Percentiles rank a stretch among this genome's conserved stretches.
phyloP scores from a whole-genome alignment of 371 early-diverging fungal species.

The Saksenaea vasiformis region DNA sequence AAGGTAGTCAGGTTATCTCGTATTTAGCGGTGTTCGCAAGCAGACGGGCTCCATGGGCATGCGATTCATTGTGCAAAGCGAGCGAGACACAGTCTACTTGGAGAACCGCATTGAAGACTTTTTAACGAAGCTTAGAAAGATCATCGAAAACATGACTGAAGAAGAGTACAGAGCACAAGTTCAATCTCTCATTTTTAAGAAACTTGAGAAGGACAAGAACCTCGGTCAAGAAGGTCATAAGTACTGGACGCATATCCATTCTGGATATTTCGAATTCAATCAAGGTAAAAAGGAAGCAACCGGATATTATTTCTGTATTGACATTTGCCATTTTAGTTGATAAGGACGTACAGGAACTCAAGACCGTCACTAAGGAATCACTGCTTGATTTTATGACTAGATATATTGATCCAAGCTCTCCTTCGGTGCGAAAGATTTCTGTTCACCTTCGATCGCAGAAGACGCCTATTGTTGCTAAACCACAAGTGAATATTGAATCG shows the following conservation, averaged over 20 bases:
- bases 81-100: conserved; percentile 79
- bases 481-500: conserved; percentile 54
- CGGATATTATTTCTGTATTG: neutral
- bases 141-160: conserved; percentile 66
- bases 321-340: conserved; percentile 32
- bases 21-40: conserved; percentile 71
- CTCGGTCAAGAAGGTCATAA: conserved; percentile 75
- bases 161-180: conserved; percentile 78
- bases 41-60: conserved; percentile 68
- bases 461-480: conserved; percentile 23
- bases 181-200: conserved; percentile 68
- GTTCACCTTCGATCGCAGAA: conserved; percentile 72
- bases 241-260: conserved; percentile 79
- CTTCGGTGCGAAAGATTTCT: conserved; percentile 60
- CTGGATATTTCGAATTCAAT: conserved; percentile 87
- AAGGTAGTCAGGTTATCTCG: conserved; percentile 64
- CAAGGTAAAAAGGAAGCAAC: conserved; percentile 29
- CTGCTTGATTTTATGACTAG: conserved; percentile 64
- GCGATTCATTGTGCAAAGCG: conserved; percentile 86
- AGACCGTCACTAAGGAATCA: conserved; percentile 41
- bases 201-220: conserved; percentile 87
- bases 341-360: conserved; percentile 62
- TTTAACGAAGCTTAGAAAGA: conserved; percentile 51
- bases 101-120: conserved; percentile 84
- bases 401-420: conserved; percentile 60